These are phyloP conservation scores for Solanum sitiens DNA, from an alignment of 257 asterid species.

Conservation along the genomic window DNA sequence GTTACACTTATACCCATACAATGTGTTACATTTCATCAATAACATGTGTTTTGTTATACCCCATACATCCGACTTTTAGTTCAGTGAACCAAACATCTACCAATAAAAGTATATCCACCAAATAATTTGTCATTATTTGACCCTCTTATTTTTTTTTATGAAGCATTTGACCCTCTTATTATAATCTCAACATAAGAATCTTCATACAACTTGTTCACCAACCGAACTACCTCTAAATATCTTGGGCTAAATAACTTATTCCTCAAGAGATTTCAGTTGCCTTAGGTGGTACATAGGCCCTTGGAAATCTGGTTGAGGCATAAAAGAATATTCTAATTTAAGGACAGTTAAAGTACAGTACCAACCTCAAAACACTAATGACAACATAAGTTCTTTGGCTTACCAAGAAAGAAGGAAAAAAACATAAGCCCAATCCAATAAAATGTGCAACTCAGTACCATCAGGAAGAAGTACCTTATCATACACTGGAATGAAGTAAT, in stretches of 20 bases:
- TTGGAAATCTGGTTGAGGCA: neutral
- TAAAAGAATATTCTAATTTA: neutral
- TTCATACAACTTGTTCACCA: neutral
- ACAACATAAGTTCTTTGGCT: neutral
- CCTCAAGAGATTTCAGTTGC: neutral
- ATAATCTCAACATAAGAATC: neutral
- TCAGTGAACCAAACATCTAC: neutral
- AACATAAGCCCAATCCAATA: neutral
- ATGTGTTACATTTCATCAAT: neutral
- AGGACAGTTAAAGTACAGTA: neutral
- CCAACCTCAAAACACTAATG: neutral
- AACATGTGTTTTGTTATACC: neutral
- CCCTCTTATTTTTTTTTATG: neutral
- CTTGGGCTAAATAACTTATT: neutral
- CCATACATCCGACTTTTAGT: neutral
- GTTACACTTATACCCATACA: neutral
- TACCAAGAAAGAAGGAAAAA: neutral
- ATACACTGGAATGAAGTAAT: constrained; percentile 94
- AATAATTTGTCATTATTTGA: neutral
- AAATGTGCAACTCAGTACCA: neutral
- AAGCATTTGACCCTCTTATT: neutral
- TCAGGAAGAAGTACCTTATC: constrained; percentile 52
- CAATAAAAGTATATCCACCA: neutral
- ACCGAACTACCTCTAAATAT: neutral
- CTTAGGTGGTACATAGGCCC: neutral